These are phyloP conservation scores for Rhododendron vialii DNA, from an alignment of 148 eudicot genomes.

Conservation along the genomic window DNA sequence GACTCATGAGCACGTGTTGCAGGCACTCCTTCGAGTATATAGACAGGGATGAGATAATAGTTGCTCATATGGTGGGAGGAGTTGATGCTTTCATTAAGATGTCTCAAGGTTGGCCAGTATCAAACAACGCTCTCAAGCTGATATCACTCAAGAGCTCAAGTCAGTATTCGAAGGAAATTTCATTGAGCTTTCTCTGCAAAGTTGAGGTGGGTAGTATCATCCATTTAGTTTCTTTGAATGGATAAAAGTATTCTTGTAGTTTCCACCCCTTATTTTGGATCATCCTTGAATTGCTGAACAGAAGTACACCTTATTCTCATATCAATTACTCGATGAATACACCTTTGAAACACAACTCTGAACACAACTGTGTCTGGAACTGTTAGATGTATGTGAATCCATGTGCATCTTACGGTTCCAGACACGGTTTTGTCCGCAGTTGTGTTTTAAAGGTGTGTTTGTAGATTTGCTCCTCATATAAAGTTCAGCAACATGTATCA, in stretches of 20 bases:
- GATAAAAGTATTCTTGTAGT: neutral
- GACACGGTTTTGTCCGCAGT: too few relatives aligned
- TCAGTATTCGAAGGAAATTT: conserved; percentile 55
- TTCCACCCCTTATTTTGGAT: neutral
- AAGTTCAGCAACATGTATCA: too few relatives aligned
- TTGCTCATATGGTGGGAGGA: conserved; percentile 76
- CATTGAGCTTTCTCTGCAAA: conserved; percentile 76
- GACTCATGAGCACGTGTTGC: neutral
- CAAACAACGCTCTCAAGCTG: conserved; percentile 53
- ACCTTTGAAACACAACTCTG: too few relatives aligned
- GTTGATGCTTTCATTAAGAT: conserved; percentile 80
- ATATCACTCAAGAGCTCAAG: conserved; percentile 65
- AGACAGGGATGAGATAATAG: conserved; percentile 68
- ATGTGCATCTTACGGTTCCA: too few relatives aligned
- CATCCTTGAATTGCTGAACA: neutral
- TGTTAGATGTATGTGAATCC: too few relatives aligned
- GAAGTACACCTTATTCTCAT: too few relatives aligned
- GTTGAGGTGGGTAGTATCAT: conserved; percentile 58
- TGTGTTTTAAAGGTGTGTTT: too few relatives aligned
- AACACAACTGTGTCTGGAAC: too few relatives aligned
- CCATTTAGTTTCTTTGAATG: neutral
- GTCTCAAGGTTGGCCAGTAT: conserved; percentile 83
- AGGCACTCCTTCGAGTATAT: conserved; percentile 82
- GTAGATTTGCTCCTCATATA: too few relatives aligned
- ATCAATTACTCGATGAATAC: too few relatives aligned